Base-by-base conservation (phyloP, 148 eudicot genomes). In the Rheum nobile region DNA sequence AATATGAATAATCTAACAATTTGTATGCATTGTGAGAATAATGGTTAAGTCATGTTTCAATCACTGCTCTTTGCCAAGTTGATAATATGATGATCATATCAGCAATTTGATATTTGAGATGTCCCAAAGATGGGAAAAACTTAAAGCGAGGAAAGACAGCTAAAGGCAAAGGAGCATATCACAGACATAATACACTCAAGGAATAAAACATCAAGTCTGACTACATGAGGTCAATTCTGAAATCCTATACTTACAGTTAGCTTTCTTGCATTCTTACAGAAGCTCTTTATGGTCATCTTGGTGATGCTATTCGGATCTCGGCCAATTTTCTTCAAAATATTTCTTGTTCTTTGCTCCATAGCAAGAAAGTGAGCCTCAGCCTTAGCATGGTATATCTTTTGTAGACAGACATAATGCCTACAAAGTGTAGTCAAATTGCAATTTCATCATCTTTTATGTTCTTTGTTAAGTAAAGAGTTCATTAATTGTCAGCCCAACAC, bases 261-360 rank as follows among this genome's bases (percentile, higher is more conserved):
- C 75, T 95, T 95, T 75, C 96, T 86, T 65, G 98, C 97, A 82
- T 91, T 95, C 84, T 91, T 95, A 77, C 97, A 95, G 76, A 95
- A 95, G 78, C 80, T 84, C 83, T 90, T 95, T 59, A 95, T 84
- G 43, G 74, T 71, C 75, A 80, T 34, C 80, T 86, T 95, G 59
- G 96, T 74, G 76, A 91, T 95, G 76, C 87, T 82, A 78, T 83
- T 74, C 70, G 91, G 88, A 88, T 91, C 90, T 85, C 87, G 87
- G 77, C 97, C 93, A 72, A 86, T 86, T 81, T 83, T 91, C 82
- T 91, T 87, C 67, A 95, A 74, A 71, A 91, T 84, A 83, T 79
- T 74, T 67, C 80, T 88, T 47, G 88, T 89, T 8, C 80, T 82
- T 72, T 84, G 85, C 82, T 95, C 96, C 83, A 95, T 82, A 43